Evolutionary conservation across 441 rosid species (phyloP).

Genomic region (Eruca vesicaria): DNA sequence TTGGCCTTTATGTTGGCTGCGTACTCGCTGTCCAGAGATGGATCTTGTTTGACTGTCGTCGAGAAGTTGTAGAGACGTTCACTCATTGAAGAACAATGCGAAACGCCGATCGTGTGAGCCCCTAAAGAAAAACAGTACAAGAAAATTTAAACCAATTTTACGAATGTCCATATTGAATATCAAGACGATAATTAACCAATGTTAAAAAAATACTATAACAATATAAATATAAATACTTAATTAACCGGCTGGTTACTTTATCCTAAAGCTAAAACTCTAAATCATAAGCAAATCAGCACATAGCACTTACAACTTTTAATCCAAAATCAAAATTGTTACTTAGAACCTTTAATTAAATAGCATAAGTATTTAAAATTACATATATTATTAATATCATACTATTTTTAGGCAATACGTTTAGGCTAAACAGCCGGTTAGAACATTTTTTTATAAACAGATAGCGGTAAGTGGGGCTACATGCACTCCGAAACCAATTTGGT

Average conservation of each 20-base stretch:
- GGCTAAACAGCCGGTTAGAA: not conserved
- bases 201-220: not conserved
- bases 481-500: too few species aligned
- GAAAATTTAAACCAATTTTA: not conserved
- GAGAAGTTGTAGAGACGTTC: slow-evolving; percentile 68
- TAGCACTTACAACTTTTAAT: not conserved
- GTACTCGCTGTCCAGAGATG: slow-evolving; percentile 58
- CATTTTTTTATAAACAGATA: not conserved
- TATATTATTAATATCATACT: not conserved
- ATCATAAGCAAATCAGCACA: not conserved
- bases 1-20: slow-evolving; percentile 60
- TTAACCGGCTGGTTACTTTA: too few species aligned
- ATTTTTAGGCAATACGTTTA: not conserved
- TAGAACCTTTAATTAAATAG: not conserved
- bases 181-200: not conserved
- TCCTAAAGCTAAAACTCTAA: too few species aligned
- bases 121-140: slow-evolving; percentile 37
- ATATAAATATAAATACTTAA: too few species aligned
- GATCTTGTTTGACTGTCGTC: slow-evolving; percentile 55
- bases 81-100: slow-evolving; percentile 62
- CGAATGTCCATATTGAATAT: too few species aligned
- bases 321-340: not conserved
- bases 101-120: slow-evolving; percentile 75
- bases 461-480: not conserved
- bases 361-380: not conserved